Evolutionary conservation across 2,329 filamentous ascomycete genomes (phyloP), one percentile per base, ranked within the genome.

Genomic region (Penicillium italicum): DNA sequence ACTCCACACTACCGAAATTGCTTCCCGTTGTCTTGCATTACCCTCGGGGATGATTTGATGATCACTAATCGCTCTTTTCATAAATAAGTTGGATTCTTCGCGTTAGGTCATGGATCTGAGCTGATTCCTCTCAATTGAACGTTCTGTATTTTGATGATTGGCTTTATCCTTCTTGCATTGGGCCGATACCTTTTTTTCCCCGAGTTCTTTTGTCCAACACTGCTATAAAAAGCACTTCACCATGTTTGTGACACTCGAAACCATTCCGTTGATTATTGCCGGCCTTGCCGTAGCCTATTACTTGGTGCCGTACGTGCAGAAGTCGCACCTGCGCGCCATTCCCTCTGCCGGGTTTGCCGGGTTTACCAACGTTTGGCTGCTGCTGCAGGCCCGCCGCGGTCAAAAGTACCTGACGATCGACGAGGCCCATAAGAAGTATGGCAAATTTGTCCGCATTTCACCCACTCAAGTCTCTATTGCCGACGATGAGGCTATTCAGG

Each of bases 401-500:
- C 79, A 80, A 45, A 80, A 88, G 10, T 90, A 83, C 67, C 63
- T 75, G 28, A 77, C 79, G 2, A 85, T 96, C n/a, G 80, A 96
- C 65, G 74, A 85, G 34, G 79, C 84, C 8, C 91, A 96, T 74
- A 83, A 88, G 77, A 87, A 85, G 66, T 78, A 88, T 41, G 91
- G 91, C 4, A 86, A 85, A n/a, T 74, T 96, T 1, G 86, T 96
- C 22, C 83, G 91, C 34, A 88, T 96, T 61, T 88, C 91, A 67
- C 92, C 92, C 1, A 85, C 91, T 65, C 91, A 96, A 66, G 81
- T 96, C 64, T 91, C 88, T 54, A 79, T 97, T 53, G 89, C 88
- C 51, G 90, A 95, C 67, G 86, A 88, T 28, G 81, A 81, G n/a
- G 90, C 89, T 1, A 92, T 96, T 51, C 80, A 81, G 14, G 74